phyloP scores from a whole-genome alignment of 768 basidiomycete species.

The Leucosporidium scottii region DNA sequence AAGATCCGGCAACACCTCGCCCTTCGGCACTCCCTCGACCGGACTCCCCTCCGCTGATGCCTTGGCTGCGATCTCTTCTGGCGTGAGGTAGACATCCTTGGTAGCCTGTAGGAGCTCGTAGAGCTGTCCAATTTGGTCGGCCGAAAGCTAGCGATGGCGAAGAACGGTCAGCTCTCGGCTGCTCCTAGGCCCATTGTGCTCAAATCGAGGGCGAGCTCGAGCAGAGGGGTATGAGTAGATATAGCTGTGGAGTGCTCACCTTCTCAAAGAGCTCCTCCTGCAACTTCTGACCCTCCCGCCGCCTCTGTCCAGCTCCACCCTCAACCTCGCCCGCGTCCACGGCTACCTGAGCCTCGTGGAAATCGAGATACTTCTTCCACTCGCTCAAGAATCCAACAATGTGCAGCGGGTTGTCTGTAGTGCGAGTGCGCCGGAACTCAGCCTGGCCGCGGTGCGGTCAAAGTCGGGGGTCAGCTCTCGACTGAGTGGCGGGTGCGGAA shows the following conservation, averaged over 20 bases:
- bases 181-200: neutral
- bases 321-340: neutral
- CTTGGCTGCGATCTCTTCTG: neutral
- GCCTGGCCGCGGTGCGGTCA: slow-evolving; percentile 40
- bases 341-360: slow-evolving; percentile 39
- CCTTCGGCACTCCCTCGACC: slow-evolving; percentile 1
- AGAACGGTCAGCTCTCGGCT: neutral
- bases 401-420: slow-evolving; percentile 74
- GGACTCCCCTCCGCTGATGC: too few species aligned
- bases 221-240: slow-evolving; percentile 3
- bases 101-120: slow-evolving; percentile 91
- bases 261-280: slow-evolving; percentile 42
- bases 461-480: slow-evolving; percentile 19
- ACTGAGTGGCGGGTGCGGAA: neutral
- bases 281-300: slow-evolving; percentile 39
- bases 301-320: slow-evolving; percentile 5
- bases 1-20: slow-evolving; percentile 18
- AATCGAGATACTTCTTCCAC: slow-evolving; percentile 91
- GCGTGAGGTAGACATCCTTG: slow-evolving; percentile 49
- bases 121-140: slow-evolving; percentile 83
- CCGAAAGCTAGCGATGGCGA: slow-evolving; percentile 59
- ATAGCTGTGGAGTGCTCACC: slow-evolving; percentile 39
- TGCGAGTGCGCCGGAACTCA: slow-evolving; percentile 78
- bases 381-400: slow-evolving; percentile 92
- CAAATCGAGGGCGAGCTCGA: neutral